Conservation (phyloP, 352 stramenopile genomes). For the Phytophthora fragariaefolia region DNA sequence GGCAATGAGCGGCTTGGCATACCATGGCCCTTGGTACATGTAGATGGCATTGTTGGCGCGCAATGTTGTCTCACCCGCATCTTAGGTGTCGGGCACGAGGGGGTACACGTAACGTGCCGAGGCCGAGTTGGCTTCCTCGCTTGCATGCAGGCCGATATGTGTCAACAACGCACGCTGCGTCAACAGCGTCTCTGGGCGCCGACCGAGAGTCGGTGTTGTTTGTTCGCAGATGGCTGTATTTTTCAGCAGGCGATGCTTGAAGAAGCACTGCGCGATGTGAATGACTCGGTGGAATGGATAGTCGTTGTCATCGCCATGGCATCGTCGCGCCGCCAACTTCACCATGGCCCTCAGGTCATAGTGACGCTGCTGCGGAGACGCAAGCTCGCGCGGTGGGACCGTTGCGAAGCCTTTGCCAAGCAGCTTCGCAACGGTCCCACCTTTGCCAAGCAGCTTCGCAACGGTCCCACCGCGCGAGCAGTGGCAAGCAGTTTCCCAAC, state of each 20-base stretch:
- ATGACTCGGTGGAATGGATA: constrained; percentile 25
- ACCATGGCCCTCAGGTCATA: too few relatives aligned
- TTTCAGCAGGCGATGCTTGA: constrained; percentile 33
- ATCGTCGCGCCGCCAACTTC: neutral
- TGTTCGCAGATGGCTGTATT: constrained; percentile 19
- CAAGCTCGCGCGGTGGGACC: neutral
- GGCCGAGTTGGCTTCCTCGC: too few relatives aligned
- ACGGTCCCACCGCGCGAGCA: neutral
- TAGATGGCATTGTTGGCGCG: neutral
- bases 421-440: too few relatives aligned
- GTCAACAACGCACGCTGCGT: constrained; percentile 11
- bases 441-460: constrained; percentile 9
- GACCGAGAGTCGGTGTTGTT: constrained; percentile 27
- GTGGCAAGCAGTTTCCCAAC: too few relatives aligned
- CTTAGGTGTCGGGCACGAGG: neutral
- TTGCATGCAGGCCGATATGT: constrained; percentile 15
- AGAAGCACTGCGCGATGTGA: constrained; percentile 19
- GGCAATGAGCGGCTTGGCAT: neutral
- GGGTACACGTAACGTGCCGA: too few relatives aligned
- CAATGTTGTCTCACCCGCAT: constrained; percentile 2
- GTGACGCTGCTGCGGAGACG: constrained; percentile 5
- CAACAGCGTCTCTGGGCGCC: constrained; percentile 1
- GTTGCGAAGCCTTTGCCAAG: constrained; percentile 7
- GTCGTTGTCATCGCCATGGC: neutral
- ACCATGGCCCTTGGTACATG: too few relatives aligned